Conservation (phyloP, 306 rosid genomes). For the Quercus robur region DNA sequence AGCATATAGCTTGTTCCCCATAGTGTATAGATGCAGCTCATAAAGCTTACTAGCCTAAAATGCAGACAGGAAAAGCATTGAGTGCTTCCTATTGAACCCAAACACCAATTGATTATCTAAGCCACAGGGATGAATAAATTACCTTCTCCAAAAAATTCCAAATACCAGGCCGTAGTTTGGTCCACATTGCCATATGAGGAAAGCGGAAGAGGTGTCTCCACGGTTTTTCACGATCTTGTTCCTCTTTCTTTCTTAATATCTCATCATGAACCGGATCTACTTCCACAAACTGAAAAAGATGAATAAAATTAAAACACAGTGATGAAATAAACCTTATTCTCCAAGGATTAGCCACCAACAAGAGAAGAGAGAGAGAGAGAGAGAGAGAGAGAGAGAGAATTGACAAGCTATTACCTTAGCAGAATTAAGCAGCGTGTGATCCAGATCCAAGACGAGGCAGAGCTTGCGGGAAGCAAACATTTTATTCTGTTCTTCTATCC, state of each 20-base stretch:
- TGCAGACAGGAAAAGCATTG: slow-evolving; percentile 20
- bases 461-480: slow-evolving; percentile 86
- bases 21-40: slow-evolving; percentile 97
- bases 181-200: slow-evolving; percentile 99
- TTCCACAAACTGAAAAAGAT: slow-evolving; percentile 74
- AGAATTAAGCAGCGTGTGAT: slow-evolving; percentile 97
- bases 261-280: slow-evolving; percentile 93
- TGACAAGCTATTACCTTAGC: slow-evolving; percentile 71
- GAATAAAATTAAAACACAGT: slow-evolving; percentile 23
- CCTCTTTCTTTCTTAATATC: slow-evolving; percentile 87
- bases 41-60: slow-evolving; percentile 87
- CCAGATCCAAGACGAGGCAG: slow-evolving; percentile 96
- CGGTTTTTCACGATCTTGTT: slow-evolving; percentile 77
- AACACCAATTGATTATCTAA: slow-evolving; percentile 10
- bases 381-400: slow-evolving; percentile 6
- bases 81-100: slow-evolving; percentile 14
- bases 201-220: slow-evolving; percentile 88
- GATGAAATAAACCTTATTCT: slow-evolving; percentile 8
- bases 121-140: slow-evolving; percentile 9
- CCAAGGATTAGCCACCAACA: neutral
- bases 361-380: too few relatives aligned
- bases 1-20: slow-evolving; percentile 98
- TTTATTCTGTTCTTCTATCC: slow-evolving; percentile 90
- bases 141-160: slow-evolving; percentile 99
- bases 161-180: slow-evolving; percentile 95